Evolutionary conservation across 306 rosid species (phyloP).

Genomic region (Arachis stenosperma): DNA sequence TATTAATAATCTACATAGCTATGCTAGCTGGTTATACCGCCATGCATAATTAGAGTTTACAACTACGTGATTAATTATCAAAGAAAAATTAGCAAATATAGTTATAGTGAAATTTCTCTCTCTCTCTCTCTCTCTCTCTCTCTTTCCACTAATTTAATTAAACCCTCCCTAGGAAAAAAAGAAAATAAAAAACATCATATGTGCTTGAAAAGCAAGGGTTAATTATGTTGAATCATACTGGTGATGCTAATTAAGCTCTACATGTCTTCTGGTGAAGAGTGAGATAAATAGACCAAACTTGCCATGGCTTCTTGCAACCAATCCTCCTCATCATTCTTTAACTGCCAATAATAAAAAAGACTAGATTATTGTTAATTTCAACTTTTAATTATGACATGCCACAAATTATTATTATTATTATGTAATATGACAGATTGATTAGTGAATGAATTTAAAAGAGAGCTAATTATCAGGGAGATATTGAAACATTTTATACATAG

Average conservation of each 20-base stretch:
- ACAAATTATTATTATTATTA: background rate
- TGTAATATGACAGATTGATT: background rate
- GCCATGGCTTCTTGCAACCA: conserved; percentile 91
- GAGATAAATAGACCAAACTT: conserved; percentile 62
- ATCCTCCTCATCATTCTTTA: conserved; percentile 73
- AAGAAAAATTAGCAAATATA: conserved; percentile 6
- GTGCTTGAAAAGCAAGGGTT: conserved; percentile 22
- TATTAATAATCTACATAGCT: background rate
- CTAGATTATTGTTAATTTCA: background rate
- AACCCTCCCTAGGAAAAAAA: background rate
- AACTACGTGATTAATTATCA: conserved; percentile 44
- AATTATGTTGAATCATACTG: conserved; percentile 18
- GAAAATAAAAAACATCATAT: conserved; percentile 10
- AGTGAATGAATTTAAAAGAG: background rate
- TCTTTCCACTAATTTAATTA: conserved; percentile 33
- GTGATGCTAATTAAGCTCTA: conserved; percentile 30
- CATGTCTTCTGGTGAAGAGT: conserved; percentile 52
- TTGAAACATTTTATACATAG: background rate
- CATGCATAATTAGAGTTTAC: conserved; percentile 52
- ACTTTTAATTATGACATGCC: conserved; percentile 1
- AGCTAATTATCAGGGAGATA: background rate
- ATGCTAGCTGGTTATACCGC: conserved; percentile 34
- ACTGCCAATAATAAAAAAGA: conserved; percentile 44
- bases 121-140: conserved; percentile 32
- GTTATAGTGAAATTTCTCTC: background rate